Conservation (phyloP, 495 filamentous ascomycete species). For the Elasticomyces elasticus region DNA sequence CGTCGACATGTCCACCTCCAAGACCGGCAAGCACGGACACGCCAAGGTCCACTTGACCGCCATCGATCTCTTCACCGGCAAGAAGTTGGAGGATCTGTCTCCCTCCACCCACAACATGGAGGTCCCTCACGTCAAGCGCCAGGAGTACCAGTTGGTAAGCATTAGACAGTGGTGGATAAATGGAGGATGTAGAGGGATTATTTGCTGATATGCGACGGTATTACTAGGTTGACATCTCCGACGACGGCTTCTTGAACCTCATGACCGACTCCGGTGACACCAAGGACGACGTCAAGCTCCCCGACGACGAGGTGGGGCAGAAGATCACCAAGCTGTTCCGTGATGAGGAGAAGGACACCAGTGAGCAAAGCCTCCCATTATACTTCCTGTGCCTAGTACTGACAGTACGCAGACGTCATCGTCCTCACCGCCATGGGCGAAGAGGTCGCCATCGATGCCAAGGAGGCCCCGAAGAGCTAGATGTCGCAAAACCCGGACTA, state of each 20-base stretch:
- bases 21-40: slow-evolving; percentile 99
- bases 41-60: slow-evolving; percentile 98
- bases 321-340: slow-evolving; percentile 67
- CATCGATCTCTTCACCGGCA: slow-evolving; percentile 97
- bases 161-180: not conserved
- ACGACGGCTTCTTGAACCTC: slow-evolving; percentile 84
- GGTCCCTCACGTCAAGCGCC: slow-evolving; percentile 80
- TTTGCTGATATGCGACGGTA: too few species aligned
- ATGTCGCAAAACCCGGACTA: not conserved
- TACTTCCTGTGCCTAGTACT: not conserved
- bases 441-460: slow-evolving; percentile 83
- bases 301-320: slow-evolving; percentile 77
- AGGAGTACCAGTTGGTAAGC: slow-evolving; percentile 89
- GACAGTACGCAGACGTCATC: slow-evolving; percentile 55
- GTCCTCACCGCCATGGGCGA: slow-evolving; percentile 93
- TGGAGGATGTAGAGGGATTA: not conserved
- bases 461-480: slow-evolving; percentile 59
- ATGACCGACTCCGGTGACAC: slow-evolving; percentile 69
- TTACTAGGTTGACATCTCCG: slow-evolving; percentile 79
- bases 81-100: slow-evolving; percentile 99
- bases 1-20: slow-evolving; percentile 99
- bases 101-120: slow-evolving; percentile 99
- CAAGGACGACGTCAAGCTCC: slow-evolving; percentile 92
- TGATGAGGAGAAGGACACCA: slow-evolving; percentile 66
- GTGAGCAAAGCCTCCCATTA: slow-evolving; percentile 47